These are phyloP conservation scores for Ramichloridium luteum DNA, from an alignment of 2,329 filamentous ascomycete genomes.

Conservation along the genomic window DNA sequence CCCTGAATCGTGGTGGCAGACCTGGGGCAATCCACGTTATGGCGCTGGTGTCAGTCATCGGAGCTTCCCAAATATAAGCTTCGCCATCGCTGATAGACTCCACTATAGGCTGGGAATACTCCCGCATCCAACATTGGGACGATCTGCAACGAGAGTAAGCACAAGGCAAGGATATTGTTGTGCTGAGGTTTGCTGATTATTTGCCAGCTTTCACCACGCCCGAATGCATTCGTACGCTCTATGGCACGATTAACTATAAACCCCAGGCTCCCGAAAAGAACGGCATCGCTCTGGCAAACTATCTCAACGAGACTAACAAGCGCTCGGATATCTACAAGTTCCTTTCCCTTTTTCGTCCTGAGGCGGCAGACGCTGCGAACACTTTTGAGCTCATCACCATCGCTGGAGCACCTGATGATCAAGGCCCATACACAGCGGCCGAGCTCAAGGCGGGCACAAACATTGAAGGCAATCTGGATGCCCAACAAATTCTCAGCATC, in stretches of 20 bases:
- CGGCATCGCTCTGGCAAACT: slow-evolving; percentile 36
- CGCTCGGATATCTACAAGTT: slow-evolving; percentile 47
- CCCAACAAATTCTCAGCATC: slow-evolving; percentile 48
- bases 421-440: slow-evolving; percentile 27
- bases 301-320: slow-evolving; percentile 36
- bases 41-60: too few relatives aligned
- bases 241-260: slow-evolving; percentile 43
- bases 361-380: slow-evolving; percentile 33
- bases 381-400: slow-evolving; percentile 48
- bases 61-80: too few relatives aligned
- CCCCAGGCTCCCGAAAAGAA: slow-evolving; percentile 32
- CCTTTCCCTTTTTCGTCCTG: slow-evolving; percentile 42
- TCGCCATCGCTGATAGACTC: too few relatives aligned
- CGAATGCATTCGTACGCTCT: slow-evolving; percentile 42
- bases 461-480: slow-evolving; percentile 51
- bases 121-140: slow-evolving; percentile 18
- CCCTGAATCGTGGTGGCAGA: slow-evolving; percentile 13
- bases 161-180: too few relatives aligned
- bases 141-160: slow-evolving; percentile 36
- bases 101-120: too few relatives aligned
- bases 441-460: slow-evolving; percentile 17
- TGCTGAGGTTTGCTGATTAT: too few relatives aligned
- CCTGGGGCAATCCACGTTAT: slow-evolving; percentile 11
- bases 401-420: slow-evolving; percentile 41
- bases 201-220: slow-evolving; percentile 37